phyloP scores from a whole-genome alignment of 768 basidiomycete species.

The Tricholomella constricta region DNA sequence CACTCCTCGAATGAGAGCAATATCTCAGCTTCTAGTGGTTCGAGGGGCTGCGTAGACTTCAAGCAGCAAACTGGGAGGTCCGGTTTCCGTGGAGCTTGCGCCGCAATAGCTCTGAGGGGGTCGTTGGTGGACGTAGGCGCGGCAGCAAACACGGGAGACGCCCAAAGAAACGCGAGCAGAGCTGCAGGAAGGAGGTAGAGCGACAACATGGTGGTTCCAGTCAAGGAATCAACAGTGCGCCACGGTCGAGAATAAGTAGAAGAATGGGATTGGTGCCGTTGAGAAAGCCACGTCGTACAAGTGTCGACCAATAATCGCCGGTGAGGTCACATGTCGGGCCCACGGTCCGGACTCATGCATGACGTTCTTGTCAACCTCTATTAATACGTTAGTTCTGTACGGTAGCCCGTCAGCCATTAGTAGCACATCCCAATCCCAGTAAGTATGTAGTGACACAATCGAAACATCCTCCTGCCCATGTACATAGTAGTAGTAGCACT shows the following conservation, averaged over 20 bases:
- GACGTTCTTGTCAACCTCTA: too few species aligned
- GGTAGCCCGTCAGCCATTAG: not conserved
- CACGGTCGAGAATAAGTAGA: not conserved
- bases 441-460: not conserved
- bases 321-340: not conserved
- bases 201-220: constrained; percentile 16
- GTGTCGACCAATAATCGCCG: not conserved
- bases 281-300: not conserved
- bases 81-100: constrained; percentile 48
- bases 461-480: not conserved
- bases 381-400: not conserved
- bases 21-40: constrained; percentile 59
- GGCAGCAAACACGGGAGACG: constrained; percentile 11
- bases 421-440: not conserved
- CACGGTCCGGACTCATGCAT: not conserved
- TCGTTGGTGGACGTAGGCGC: constrained; percentile 47
- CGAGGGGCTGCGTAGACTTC: constrained; percentile 49
- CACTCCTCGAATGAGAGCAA: constrained; percentile 87
- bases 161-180: constrained; percentile 10
- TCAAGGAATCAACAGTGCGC: constrained; percentile 6
- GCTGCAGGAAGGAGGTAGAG: constrained; percentile 13
- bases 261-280: not conserved
- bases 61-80: constrained; percentile 71
- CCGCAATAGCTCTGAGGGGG: constrained; percentile 59
- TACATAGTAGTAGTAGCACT: not conserved